Evolutionary conservation across 2,329 filamentous ascomycete genomes (phyloP).

Genomic region (Neoascochyta sp.): DNA sequence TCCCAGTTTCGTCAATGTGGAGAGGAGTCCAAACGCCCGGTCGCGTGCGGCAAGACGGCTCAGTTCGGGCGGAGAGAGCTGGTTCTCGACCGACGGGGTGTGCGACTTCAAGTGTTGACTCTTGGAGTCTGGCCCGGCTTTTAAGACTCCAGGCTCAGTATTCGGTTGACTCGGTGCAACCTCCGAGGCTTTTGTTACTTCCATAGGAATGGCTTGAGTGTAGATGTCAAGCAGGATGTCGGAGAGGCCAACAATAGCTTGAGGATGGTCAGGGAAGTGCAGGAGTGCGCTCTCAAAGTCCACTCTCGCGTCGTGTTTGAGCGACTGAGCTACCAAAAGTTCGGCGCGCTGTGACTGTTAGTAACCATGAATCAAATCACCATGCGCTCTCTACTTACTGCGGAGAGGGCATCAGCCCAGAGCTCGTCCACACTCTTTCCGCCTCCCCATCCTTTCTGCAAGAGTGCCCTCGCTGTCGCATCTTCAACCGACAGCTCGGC

Average conservation of each 20-base stretch:
- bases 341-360: constrained; percentile 58
- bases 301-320: constrained; percentile 65
- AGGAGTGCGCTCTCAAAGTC: constrained; percentile 80
- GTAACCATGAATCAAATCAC: neutral
- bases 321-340: constrained; percentile 59
- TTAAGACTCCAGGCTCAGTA: constrained; percentile 2
- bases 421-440: constrained; percentile 78
- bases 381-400: constrained; percentile 56
- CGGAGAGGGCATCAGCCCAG: constrained; percentile 77
- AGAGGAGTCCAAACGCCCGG: constrained; percentile 78
- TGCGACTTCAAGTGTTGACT: constrained; percentile 52
- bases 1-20: constrained; percentile 78
- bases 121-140: constrained; percentile 7
- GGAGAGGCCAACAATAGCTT: constrained; percentile 76
- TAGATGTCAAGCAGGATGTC: constrained; percentile 86
- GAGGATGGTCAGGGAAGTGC: constrained; percentile 73
- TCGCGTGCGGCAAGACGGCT: constrained; percentile 88
- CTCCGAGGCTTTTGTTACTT: constrained; percentile 48
- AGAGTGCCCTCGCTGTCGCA: constrained; percentile 60
- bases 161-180: constrained; percentile 10
- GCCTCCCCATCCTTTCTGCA: constrained; percentile 69
- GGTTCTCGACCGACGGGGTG: constrained; percentile 37
- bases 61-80: constrained; percentile 61
- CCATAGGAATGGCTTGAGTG: constrained; percentile 57
- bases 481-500: constrained; percentile 60